Evolutionary conservation across 2,329 filamentous ascomycete species (phyloP), one percentile per base, ranked within the genome.

Genomic region (Sarocladium strictum): DNA sequence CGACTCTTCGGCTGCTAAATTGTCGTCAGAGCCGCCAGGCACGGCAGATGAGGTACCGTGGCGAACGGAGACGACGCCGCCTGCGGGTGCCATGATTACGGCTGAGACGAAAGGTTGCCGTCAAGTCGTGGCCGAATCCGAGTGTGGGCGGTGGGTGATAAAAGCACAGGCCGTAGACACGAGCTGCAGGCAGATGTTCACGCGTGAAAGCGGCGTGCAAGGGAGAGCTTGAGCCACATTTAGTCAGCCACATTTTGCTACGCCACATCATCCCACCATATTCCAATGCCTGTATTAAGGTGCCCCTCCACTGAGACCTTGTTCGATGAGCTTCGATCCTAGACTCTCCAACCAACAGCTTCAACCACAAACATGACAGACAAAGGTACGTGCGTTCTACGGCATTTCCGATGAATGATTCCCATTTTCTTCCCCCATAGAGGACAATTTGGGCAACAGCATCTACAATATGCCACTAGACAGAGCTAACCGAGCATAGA

Each of bases 1-100:
- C 67, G 92, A 88, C 72, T 97, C 91, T 61, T 78, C 76, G 51
- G 67, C 57, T 58, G 69, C 55, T 57, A 57, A 54, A 21, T 62
- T 38, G 50, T 24, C 23, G 9, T 38, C 47, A 29, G 35, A 23
- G n/a, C 7, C 19, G 11, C n/a, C 50, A 9, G 60, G 60, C 29
- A 58, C 60, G 26, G 57, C 57, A 21, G 54, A 15, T 17, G 53
- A 32, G 10, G 23, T 11, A 17, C 11, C 47, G 23, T 51, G n/a
- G 27, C 47, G 47, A n/a, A 51, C 47, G 12, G 47, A 33, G 17
- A 51, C 29, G 55, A 40, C 54, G 33, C 57, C 51, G 47, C 58
- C 58, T 23, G 41, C 50, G 17, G 45, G 15, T 17, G 47, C 47
- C 47, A 51, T 51, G 14, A 24, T 51, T 35, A 29, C 26, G 27